Percentiles rank a stretch among this genome's conserved stretches.
phyloP scores from a whole-genome alignment of 2,329 filamentous ascomycete species.

The Claviceps purpurea region DNA sequence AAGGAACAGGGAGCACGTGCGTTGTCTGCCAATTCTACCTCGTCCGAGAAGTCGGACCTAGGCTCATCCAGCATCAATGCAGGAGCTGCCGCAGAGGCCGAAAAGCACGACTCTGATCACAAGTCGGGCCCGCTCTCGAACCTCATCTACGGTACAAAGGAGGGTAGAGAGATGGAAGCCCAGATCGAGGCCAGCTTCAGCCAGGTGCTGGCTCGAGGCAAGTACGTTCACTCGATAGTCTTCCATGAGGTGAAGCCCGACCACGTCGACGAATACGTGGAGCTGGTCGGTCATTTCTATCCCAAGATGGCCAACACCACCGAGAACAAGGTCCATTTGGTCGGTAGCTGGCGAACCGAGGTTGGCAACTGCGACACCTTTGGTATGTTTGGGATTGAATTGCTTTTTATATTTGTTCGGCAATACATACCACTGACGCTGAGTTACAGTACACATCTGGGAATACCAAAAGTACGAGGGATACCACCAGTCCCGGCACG shows the following conservation, averaged over 20 bases:
- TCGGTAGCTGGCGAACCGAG: conserved; percentile 96
- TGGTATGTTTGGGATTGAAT: conserved; percentile 38
- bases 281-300: conserved; percentile 84
- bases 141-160: conserved; percentile 93
- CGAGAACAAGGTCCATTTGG: conserved; percentile 88
- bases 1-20: conserved; percentile 80
- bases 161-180: conserved; percentile 84
- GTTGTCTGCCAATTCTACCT: conserved; percentile 29
- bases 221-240: conserved; percentile 97
- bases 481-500: conserved; percentile 83
- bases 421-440: neutral
- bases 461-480: conserved; percentile 96
- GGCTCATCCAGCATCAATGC: conserved; percentile 22
- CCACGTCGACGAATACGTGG: conserved; percentile 86
- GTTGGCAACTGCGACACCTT: conserved; percentile 97
- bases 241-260: conserved; percentile 93
- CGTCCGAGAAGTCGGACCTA: conserved; percentile 27
- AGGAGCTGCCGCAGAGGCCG: conserved; percentile 38
- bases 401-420: neutral
- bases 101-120: conserved; percentile 44
- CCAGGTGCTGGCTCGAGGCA: conserved; percentile 85
- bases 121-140: conserved; percentile 65
- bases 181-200: conserved; percentile 95
- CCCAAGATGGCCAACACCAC: conserved; percentile 72
- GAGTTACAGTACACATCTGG: conserved; percentile 80